These are phyloP conservation scores for Prosopis cineraria DNA, from an alignment of 306 rosid genomes.

Conservation along the genomic window DNA sequence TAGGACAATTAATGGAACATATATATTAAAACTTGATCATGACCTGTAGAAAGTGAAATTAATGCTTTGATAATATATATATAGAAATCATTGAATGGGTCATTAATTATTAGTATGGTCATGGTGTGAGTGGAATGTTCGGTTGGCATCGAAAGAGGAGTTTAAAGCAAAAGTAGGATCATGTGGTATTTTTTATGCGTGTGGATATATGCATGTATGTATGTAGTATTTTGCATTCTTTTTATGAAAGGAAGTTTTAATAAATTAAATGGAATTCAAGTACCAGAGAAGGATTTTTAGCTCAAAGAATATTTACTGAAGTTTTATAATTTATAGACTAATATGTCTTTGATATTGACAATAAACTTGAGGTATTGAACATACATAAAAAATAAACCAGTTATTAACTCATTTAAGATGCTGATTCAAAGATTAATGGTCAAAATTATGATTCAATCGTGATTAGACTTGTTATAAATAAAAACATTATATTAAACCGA, in stretches of 20 bases:
- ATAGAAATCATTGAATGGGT: too few species aligned
- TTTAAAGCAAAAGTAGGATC: not conserved
- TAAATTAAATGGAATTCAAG: too few species aligned
- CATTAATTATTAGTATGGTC: not conserved
- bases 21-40: not conserved
- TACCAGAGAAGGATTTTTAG: not conserved
- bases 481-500: too few species aligned
- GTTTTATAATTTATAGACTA: not conserved
- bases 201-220: not conserved
- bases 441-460: too few species aligned
- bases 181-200: not conserved
- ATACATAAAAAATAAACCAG: too few species aligned
- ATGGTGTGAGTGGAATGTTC: not conserved
- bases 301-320: not conserved
- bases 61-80: too few species aligned
- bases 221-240: not conserved
- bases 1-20: not conserved
- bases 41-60: not conserved
- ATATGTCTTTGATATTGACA: not conserved
- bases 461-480: too few species aligned
- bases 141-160: not conserved
- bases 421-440: too few species aligned
- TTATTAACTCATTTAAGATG: too few species aligned
- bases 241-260: not conserved
- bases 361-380: too few species aligned